Base-by-base conservation (phyloP, 495 filamentous ascomycete genomes). In the Aspergillus panamensis region DNA sequence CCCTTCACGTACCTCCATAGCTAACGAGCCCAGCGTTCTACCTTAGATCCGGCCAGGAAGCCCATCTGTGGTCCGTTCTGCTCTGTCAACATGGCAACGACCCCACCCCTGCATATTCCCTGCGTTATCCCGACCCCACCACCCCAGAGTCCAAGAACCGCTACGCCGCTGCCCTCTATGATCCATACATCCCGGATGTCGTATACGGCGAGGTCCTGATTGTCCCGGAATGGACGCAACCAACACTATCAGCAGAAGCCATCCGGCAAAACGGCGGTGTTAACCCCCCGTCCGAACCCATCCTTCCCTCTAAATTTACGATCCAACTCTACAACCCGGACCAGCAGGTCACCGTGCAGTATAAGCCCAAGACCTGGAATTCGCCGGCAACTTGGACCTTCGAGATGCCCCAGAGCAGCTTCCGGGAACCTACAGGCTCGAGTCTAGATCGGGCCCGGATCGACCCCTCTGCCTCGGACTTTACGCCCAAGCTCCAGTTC, bases 301-400 rank as follows among this genome's bases (percentile, higher is more conserved):
- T 91, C 20, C 75, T 92, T 33, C 94, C 94, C 1, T 82, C 82
- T 43, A 80, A 81, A 50, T 96, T 97, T 69, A 79, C 81, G 16
- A 80, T 97, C 52, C 88, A 93, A 61, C 86, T 98, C 10, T 97
- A 97, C 80, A 91, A 96, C 66, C 94, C 94, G 0, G 92, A 97
- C 74, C 92, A 96, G 70, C 77, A 88, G 59, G 75, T 97, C 29
- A 53, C 75, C 0, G 78, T 97, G 43, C 84, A 79, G 67, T 82
- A 89, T 68, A 82, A 88, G 56, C 75, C 84, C 42, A 87, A 87
- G 51, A 80, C 83, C 51, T 96, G 90, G 89, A 89, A 86, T 62
- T 84, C 84, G 48, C 86, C 84, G 25, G 83, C 89, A 20, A 81
- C 80, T 48, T 98, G 92, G 85, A 89, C 92, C 55, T 98, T 98